Evolutionary conservation across 208 protist genomes (phyloP), one percentile per base, ranked within the genome.

Genomic region (Trypanosoma melophagium): DNA sequence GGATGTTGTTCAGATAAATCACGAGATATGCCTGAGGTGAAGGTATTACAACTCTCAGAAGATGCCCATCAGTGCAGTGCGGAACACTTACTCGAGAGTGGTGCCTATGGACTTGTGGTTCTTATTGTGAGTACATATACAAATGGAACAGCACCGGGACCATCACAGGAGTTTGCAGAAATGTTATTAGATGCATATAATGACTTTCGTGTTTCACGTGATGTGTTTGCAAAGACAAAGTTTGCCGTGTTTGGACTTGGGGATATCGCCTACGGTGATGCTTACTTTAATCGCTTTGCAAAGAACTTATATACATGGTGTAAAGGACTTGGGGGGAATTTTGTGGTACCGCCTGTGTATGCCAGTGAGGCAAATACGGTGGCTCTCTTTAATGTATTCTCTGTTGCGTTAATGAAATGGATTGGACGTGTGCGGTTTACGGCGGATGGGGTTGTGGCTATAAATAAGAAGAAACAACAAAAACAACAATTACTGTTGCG

Each of bases 211-310:
- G 78, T 96, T 10, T 69, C 84, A 0, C 79, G 86, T 57, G 80
- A 93, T 63, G 52, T 67, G 0, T 77, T 96, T 12, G 45, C 62
- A 10, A 19, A 77, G 12, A 88, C 77, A 54, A 81, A 81, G 51
- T 96, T 96, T 62, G 80, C 84, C 21, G 53, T 97, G 9, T 96
- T 98, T 75, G 93, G 92, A 10, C 76, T 97, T 13, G 94, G 94
- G 31, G 90, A 97, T 62, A 71, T 81, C 51, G 80, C 81, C 12
- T 98, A 97, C 71, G 87, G 88, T 40, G 70, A 79, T 9, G 54
- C 58, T 17, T 57, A 84, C 63, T 97, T 93, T 74, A 96, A 94
- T 68, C 50, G 66, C 9, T 92, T 95, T 65, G 87, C 80, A 16
- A 91, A 90, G 66, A 63, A 92, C 47, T 41, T 96, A 51, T 72